Base-by-base conservation (phyloP, 371 early-diverging fungal species). In the Catenaria anguillulae region DNA sequence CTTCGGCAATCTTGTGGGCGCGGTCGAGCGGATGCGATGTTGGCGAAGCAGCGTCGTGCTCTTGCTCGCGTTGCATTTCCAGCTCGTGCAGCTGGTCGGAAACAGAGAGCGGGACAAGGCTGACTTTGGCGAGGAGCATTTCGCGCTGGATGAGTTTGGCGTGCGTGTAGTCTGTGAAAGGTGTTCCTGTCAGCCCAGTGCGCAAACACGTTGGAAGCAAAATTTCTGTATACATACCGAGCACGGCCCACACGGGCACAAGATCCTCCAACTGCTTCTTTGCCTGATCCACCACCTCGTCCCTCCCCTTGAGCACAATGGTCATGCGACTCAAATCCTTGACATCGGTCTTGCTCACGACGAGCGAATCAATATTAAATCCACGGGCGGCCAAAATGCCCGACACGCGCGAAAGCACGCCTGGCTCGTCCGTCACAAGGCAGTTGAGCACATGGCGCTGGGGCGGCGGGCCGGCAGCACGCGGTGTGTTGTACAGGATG, bases 231-330 rank as follows among this genome's bases (percentile, higher is more conserved):
- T 70, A 94, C 93, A 5, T 5, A 40, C 40, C 40, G 66, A 97
- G 75, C 36, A 93, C 97, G 26, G 94, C 97, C 93, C 93, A 97
- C 33, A 94, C 89, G 42, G 94, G 95, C 50, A 93, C 84, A 76
- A 94, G 73, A 74, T 97, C 95, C 73, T 94, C 93, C 59, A 97
- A 70, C 75, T 95, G 94, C 64, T 87, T 78, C 64, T 86, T 81
- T 29, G 93, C 96, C 73, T 97, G 94, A 70, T 92, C 91, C 66
- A 95, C 84, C 54, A 80, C 80, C 23, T 76, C 76, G n/a, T 81
- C 78, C 50, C 84, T 84, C n/a, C 92, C 97, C 62, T 84, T 84
- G 52, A 97, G 74, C 23, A 92, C 92, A 56, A 97, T 82, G 2
- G 95, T 97, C 94, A 97, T 94, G 59, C 97, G 82, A 61, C 83